phyloP scores from a whole-genome alignment of 108 stramenopile species.

The Nannochloropsis gaditana region DNA sequence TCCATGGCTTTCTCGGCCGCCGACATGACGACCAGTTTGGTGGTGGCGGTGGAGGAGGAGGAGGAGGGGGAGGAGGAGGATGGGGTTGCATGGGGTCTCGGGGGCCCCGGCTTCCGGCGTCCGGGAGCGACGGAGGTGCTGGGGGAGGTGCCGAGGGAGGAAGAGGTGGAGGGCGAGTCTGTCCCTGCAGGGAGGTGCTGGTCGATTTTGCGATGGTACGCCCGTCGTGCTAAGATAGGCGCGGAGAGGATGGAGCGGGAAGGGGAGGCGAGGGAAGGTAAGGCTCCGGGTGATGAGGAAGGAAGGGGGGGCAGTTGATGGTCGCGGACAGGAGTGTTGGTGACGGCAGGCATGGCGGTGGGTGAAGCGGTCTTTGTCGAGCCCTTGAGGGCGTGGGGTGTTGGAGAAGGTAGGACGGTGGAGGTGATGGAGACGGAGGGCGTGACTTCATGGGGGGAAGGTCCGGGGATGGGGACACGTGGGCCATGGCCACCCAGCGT shows the following conservation, averaged over 20 bases:
- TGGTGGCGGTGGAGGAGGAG: neutral
- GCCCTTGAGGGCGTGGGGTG: too few species aligned
- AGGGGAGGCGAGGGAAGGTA: neutral
- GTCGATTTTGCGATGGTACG: too few species aligned
- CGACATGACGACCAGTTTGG: neutral
- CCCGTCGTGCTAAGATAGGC: neutral
- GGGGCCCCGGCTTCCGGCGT: neutral
- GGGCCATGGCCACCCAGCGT: too few species aligned
- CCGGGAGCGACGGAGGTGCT: neutral
- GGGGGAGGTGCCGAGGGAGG: neutral
- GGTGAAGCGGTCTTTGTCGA: too few species aligned
- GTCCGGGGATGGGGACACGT: neutral
- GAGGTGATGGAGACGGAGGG: neutral
- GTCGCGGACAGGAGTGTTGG: neutral
- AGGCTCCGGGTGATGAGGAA: neutral
- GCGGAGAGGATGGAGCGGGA: neutral
- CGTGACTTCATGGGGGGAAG: neutral
- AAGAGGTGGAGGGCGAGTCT: neutral
- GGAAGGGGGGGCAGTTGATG: neutral
- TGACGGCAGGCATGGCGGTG: neutral
- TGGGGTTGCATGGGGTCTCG: neutral
- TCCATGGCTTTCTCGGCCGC: neutral
- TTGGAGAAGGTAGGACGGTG: neutral
- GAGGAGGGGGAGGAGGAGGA: neutral
- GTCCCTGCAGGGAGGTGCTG: neutral